Evolutionary conservation across 805 yeast genomes (phyloP).

Genomic region (Pichia nanzhaoensis): DNA sequence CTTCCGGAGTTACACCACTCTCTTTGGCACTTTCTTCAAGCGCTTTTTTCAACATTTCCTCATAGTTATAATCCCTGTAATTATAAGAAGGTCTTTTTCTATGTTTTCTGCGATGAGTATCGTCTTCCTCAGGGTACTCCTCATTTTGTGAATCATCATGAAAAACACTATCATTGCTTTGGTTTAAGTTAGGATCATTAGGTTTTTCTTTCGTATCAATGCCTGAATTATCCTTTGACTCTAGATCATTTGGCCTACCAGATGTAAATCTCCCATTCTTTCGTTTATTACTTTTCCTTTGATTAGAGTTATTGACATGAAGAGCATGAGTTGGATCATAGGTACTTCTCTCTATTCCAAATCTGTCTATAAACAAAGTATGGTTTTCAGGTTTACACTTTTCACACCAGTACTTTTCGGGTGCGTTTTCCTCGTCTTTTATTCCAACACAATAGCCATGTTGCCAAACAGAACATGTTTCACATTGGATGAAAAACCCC

Average conservation of each 20-base stretch:
- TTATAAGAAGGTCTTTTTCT: slow-evolving; percentile 17
- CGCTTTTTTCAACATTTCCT: slow-evolving; percentile 35
- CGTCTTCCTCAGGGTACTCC: slow-evolving; percentile 4
- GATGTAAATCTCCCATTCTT: slow-evolving; percentile 24
- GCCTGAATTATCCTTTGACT: slow-evolving; percentile 10
- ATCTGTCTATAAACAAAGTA: slow-evolving; percentile 39
- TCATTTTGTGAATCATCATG: slow-evolving; percentile 8
- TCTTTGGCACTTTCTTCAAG: slow-evolving; percentile 53
- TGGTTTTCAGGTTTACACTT: slow-evolving; percentile 83
- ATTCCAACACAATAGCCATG: slow-evolving; percentile 95
- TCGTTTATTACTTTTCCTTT: slow-evolving; percentile 13
- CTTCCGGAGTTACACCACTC: slow-evolving; percentile 34
- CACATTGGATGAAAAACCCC: slow-evolving; percentile 79
- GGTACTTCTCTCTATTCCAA: slow-evolving; percentile 41
- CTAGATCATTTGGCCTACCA: neutral
- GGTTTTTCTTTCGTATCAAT: neutral
- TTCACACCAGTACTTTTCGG: slow-evolving; percentile 96
- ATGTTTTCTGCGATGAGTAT: slow-evolving; percentile 7
- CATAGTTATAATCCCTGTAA: slow-evolving; percentile 27
- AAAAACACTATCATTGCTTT: slow-evolving; percentile 2
- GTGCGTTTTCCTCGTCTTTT: slow-evolving; percentile 63
- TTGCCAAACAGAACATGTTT: slow-evolving; percentile 92
- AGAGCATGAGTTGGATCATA: slow-evolving; percentile 36
- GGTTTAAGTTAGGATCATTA: slow-evolving; percentile 10
- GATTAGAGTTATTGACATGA: slow-evolving; percentile 12